Base-by-base conservation (phyloP, 371 early-diverging fungal species). In the Mortierella sp. region DNA sequence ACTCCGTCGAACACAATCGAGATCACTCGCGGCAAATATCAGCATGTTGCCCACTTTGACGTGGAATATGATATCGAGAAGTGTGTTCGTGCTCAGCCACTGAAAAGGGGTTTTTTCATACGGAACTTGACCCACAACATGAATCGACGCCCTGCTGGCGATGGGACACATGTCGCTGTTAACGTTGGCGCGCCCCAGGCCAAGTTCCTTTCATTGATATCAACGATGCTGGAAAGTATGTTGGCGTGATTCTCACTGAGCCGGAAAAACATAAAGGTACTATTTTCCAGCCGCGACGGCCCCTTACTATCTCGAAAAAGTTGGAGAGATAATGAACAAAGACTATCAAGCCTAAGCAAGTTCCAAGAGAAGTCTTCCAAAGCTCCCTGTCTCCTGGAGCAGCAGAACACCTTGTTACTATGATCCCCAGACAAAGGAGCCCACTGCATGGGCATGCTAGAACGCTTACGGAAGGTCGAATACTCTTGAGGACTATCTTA, bases 201-300 rank as follows among this genome's bases (percentile, higher is more conserved):
- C 16, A n/a, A 4, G 33, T 52, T 61, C 22, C 65, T 58, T 50
- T 59, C 28, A 65, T 60, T 28, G 66, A 65, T 41, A 24, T 38
- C 19, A 15, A 13, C 10, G 66, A 72, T 50, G 38, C 60, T 11
- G 72, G 72, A 41, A 72, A 72, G 53, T 72, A 50, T 21, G 66
- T 72, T 9, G 70, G 70, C 10, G 65, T 65, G 16, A 65, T 65
- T 24, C 65, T 72, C 33, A 65, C 65, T n/a, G 65, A 72, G 16
- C 72, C 72, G 10, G 67, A 72, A 16, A 72, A 72, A 57, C 66
- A 53, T 19, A 16, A 72, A n/a, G 72, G 72, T 50, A 65, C 60
- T 33, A 28, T 43, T 28, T 28, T 7, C 40, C 61, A 15, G 67
- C 66, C 8, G 66, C 72, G 19, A 66, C 72, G 3, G 24, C 38